A percentile compares a stretch with the other conserved stretches of the same genome.
These are phyloP conservation scores for Pirum gemmata DNA, from an alignment of 78 protist genomes.

Conservation along the genomic window DNA sequence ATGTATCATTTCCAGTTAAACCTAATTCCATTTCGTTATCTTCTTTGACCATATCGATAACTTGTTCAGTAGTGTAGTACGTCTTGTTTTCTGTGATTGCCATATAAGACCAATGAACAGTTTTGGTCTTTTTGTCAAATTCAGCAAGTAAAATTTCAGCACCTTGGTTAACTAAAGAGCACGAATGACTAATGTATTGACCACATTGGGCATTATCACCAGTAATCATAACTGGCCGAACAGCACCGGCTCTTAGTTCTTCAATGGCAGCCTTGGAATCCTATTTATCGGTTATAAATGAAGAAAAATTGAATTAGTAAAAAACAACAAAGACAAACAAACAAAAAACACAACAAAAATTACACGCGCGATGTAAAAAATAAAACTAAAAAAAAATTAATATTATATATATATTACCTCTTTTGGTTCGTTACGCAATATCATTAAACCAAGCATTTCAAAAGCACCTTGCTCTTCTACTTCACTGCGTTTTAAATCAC, in stretches of 20 bases:
- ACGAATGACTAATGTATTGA: not conserved
- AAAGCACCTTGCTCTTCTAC: not conserved
- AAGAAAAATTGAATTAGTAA: too few relatives aligned
- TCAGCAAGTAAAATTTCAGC: not conserved
- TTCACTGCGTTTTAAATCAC: not conserved
- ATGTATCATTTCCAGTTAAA: not conserved
- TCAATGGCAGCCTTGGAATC: not conserved
- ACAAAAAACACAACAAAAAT: too few relatives aligned
- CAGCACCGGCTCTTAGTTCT: not conserved
- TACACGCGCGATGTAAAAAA: too few relatives aligned
- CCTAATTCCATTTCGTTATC: not conserved
- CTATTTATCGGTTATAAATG: too few relatives aligned
- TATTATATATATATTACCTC: too few relatives aligned
- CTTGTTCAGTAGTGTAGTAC: not conserved
- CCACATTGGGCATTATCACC: constrained; percentile 67
- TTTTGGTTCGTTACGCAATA: not conserved
- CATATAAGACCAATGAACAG: not conserved
- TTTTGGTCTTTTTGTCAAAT: not conserved
- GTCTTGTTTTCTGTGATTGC: not conserved
- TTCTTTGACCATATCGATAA: not conserved
- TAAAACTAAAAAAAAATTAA: too few relatives aligned
- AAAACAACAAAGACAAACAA: too few relatives aligned
- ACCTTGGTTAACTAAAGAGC: not conserved
- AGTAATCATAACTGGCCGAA: constrained; percentile 3
- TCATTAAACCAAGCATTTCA: not conserved